Conservation (phyloP, 140 eudicot genomes). For the Stevia rebaudiana region DNA sequence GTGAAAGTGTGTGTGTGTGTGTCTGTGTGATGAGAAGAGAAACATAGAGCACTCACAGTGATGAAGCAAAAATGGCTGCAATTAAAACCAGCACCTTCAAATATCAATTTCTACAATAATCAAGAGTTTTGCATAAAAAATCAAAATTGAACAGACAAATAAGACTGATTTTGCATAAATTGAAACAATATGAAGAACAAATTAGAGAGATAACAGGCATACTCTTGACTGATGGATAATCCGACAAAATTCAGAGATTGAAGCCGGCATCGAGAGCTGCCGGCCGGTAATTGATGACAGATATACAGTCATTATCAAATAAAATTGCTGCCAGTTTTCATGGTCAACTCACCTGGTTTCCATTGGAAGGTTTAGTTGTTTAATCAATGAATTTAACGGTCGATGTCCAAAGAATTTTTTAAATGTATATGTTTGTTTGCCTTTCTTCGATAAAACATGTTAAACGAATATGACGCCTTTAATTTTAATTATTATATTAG, state of each 20-base stretch:
- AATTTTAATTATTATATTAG: too few relatives aligned
- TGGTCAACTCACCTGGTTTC: conserved; percentile 9
- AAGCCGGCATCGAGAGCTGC: conserved; percentile 16
- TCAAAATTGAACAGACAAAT: background rate
- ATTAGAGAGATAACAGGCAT: background rate
- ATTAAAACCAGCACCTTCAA: background rate
- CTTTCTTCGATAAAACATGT: too few relatives aligned
- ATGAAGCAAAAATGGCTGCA: background rate
- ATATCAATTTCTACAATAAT: background rate
- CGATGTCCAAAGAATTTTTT: background rate
- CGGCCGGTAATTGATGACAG: conserved; percentile 10
- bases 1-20: background rate
- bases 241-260: background rate
- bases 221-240: background rate
- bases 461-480: background rate
- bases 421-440: background rate
- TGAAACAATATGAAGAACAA: background rate
- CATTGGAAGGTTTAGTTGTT: background rate
- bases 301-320: background rate
- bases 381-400: conserved; percentile 4
- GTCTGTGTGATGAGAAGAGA: background rate
- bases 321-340: background rate
- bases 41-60: background rate
- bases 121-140: background rate
- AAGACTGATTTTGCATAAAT: background rate